phyloP scores from a whole-genome alignment of 2,329 filamentous ascomycete genomes.

The Onygenales sp. region DNA sequence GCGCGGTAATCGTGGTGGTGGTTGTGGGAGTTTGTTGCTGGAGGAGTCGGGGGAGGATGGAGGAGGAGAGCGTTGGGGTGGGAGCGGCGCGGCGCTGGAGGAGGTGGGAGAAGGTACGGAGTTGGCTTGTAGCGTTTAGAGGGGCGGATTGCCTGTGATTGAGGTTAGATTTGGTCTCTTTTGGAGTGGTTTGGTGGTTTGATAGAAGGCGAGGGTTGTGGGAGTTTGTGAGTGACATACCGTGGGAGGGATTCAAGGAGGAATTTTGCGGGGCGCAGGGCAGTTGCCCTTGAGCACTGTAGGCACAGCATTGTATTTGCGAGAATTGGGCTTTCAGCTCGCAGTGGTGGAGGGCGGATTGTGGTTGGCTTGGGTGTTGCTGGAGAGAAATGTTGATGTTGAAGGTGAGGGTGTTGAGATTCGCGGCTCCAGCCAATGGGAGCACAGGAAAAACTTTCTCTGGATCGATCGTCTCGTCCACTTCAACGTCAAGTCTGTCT shows the following conservation, averaged over 20 bases:
- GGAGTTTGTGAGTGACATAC: not conserved
- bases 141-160: conserved; percentile 12
- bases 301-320: conserved; percentile 23
- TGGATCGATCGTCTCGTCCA: not conserved
- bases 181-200: not conserved
- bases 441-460: not conserved
- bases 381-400: not conserved
- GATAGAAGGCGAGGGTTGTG: not conserved
- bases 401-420: not conserved
- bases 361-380: not conserved
- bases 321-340: not conserved
- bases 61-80: conserved; percentile 10
- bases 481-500: too few relatives aligned
- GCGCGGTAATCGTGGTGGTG: not conserved
- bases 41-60: not conserved
- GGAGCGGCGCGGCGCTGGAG: conserved; percentile 25
- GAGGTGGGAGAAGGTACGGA: conserved; percentile 28
- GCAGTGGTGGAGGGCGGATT: not conserved
- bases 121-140: conserved; percentile 23
- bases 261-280: conserved; percentile 11
- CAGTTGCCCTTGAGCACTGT: conserved; percentile 20
- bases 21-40: conserved; percentile 5
- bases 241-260: conserved; percentile 2
- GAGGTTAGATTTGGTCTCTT: not conserved
- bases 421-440: not conserved